phyloP scores from a whole-genome alignment of 179 eudicot species.

The Gypsophila paniculata region DNA sequence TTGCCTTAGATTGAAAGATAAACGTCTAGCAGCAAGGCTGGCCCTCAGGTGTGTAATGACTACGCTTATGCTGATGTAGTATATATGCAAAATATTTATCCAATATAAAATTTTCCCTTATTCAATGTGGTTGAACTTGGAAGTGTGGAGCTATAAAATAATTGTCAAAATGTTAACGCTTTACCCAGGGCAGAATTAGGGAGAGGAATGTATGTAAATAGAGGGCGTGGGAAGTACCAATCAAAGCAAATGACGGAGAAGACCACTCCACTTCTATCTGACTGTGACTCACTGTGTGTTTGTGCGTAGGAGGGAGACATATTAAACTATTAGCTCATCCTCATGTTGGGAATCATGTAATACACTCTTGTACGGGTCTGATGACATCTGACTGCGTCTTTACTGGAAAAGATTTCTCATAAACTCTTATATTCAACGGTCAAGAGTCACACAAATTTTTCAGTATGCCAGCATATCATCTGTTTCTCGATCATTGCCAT shows the following conservation, averaged over 20 bases:
- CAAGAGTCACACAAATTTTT: neutral
- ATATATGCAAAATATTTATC: neutral
- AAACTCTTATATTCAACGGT: neutral
- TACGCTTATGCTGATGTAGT: neutral
- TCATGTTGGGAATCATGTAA: neutral
- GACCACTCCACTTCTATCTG: neutral
- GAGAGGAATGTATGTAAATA: neutral
- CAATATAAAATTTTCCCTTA: conserved; percentile 4
- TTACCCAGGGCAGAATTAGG: neutral
- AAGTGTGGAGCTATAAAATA: neutral
- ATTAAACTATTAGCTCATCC: neutral
- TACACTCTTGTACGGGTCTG: neutral
- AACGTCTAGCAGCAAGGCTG: conserved; percentile 79
- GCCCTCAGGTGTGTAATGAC: conserved; percentile 62
- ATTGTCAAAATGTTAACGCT: neutral
- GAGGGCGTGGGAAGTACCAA: neutral
- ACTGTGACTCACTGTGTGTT: too few species aligned
- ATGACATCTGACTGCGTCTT: neutral
- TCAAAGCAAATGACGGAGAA: neutral
- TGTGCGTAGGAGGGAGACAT: too few species aligned
- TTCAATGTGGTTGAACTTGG: neutral
- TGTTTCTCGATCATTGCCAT: neutral
- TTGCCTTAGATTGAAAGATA: conserved; percentile 88
- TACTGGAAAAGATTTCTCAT: neutral
- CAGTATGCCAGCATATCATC: neutral